Base-by-base conservation (phyloP, 345 rosid species). In the Moringa oleifera region DNA sequence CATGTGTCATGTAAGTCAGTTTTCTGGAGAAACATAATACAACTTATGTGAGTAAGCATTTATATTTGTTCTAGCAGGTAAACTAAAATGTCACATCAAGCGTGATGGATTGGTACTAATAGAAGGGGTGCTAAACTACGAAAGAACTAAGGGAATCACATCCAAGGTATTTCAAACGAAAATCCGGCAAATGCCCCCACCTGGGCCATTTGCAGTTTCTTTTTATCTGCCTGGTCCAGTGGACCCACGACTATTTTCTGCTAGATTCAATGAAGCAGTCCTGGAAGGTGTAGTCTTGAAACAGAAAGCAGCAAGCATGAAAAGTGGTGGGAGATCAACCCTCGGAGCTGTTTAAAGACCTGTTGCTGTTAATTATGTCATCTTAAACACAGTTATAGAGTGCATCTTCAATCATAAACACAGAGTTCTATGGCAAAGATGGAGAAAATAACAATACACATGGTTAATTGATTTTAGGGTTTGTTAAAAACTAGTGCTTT, bases 201-300 rank as follows among this genome's bases (percentile, higher is more conserved):
- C 85, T 0, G 97, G 95, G 25, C 85, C 97, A 0, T 85, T 87
- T 74, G 69, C 80, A 0, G 37, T 90, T 59, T 65, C 81, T 0
- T 85, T 90, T 63, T 79, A 75, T 57, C 77, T 90, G 50, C 97
- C 95, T 0, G 90, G 97, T 71, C 86, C 83, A 22, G 90, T 85
- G 17, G 95, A 87, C 71, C 87, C 95, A 20, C 79, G 95, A 33
- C 68, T 87, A 23, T 63, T 76, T 68, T 25, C 68, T 28, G 76
- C 90, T 18, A 67, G 4, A 23, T 68, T 79, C 70, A 78, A 58
- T 23, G 88, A 78, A 59, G 97, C 95, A 37, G 66, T 87, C 55
- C 72, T 87, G 28, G 95, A 90, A 79, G 95, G 65, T 46, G 79
- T 85, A 59, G 82, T 84, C 36, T 53, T 83, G 78, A 83, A 80